Conservation (phyloP, 169 alveolate species). For the Eimeria brunetti region DNA sequence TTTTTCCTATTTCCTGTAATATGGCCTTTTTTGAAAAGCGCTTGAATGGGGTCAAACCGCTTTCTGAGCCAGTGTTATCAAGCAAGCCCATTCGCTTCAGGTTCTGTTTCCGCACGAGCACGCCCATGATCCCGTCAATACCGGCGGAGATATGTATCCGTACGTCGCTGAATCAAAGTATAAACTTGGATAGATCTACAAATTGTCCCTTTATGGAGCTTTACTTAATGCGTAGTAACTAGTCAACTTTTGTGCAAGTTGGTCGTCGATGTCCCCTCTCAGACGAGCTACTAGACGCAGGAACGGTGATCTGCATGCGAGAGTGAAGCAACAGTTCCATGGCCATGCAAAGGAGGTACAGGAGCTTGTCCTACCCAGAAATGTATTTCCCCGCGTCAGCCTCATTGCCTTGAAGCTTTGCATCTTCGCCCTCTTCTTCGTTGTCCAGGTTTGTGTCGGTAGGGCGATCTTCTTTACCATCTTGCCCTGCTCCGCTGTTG, state of each 20-base stretch:
- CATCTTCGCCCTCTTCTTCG: background rate
- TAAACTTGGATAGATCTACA: background rate
- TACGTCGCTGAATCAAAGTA: conserved; percentile 36
- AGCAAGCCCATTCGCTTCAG: conserved; percentile 67
- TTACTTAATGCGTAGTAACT: background rate
- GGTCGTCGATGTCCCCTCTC: background rate
- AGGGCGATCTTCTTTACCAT: background rate
- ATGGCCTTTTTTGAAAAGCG: conserved; percentile 39
- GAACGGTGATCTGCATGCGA: background rate
- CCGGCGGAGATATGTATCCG: conserved; percentile 38
- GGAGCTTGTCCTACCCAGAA: background rate
- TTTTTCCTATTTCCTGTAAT: conserved; percentile 54
- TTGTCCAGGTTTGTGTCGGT: background rate
- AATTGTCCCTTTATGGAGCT: background rate
- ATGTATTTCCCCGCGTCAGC: background rate
- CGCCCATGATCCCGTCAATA: conserved; percentile 68
- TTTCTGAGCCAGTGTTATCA: background rate
- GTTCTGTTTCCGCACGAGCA: conserved; percentile 33
- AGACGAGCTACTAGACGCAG: background rate
- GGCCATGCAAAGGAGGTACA: background rate
- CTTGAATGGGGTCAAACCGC: conserved; percentile 18
- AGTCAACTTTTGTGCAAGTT: background rate
- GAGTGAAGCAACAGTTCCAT: background rate
- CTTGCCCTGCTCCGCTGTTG: background rate
- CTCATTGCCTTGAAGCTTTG: background rate